Evolutionary conservation across 163 green algal species (phyloP).

Genomic region (Coccomyxa subellipsoidea): DNA sequence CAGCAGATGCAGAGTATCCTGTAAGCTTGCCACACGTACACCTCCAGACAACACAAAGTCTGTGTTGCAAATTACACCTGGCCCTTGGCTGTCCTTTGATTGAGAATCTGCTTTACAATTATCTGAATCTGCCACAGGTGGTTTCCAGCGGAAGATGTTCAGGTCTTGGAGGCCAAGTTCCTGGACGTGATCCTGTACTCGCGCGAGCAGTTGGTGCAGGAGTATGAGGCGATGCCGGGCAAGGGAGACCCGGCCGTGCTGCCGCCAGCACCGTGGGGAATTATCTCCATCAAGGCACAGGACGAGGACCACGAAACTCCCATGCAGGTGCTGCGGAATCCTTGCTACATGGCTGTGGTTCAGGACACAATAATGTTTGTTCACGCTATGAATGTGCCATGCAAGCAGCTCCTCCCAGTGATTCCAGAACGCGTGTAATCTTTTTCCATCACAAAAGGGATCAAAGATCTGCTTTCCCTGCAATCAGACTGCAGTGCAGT

Average conservation of each 20-base stretch:
- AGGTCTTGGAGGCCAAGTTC: constrained; percentile 61
- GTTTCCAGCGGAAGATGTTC: constrained; percentile 55
- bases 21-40: too few relatives aligned
- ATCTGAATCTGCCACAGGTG: constrained; percentile 41
- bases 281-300: constrained; percentile 92
- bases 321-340: constrained; percentile 41
- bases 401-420: not conserved
- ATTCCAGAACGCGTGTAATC: too few relatives aligned
- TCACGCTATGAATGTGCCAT: not conserved
- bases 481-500: too few relatives aligned
- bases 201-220: constrained; percentile 73
- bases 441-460: too few relatives aligned
- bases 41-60: too few relatives aligned
- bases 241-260: constrained; percentile 21
- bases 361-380: not conserved
- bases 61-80: too few relatives aligned
- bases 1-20: too few relatives aligned
- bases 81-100: too few relatives aligned
- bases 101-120: not conserved
- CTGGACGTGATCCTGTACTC: constrained; percentile 96
- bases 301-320: constrained; percentile 86
- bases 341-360: not conserved
- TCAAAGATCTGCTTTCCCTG: too few relatives aligned
- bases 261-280: constrained; percentile 73
- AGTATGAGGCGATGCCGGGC: constrained; percentile 47